phyloP scores from a whole-genome alignment of 2,329 filamentous ascomycete species.

The Aspergillus aculeatus region DNA sequence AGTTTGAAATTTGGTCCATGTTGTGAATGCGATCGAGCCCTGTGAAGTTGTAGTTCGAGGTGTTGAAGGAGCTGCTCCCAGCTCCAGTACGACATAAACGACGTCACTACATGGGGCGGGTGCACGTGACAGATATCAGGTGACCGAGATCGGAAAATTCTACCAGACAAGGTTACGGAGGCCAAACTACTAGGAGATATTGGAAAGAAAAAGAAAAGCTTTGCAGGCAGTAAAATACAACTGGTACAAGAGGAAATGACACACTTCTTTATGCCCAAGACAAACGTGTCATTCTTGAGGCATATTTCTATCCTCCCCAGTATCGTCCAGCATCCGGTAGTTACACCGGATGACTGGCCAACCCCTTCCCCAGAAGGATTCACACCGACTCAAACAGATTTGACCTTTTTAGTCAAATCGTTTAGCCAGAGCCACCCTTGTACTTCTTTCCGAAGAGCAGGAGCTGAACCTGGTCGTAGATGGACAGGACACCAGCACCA shows the following conservation, averaged over 20 bases:
- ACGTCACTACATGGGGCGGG: neutral
- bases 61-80: neutral
- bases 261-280: constrained; percentile 48
- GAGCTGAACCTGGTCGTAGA: constrained; percentile 99
- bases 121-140: neutral
- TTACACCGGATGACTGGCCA: constrained; percentile 28
- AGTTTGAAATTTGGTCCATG: neutral
- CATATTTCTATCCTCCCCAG: constrained; percentile 44
- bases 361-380: constrained; percentile 27
- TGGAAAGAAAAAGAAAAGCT: constrained; percentile 39
- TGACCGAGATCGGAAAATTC: neutral
- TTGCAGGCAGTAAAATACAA: constrained; percentile 52
- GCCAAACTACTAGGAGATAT: neutral
- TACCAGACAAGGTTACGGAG: neutral
- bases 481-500: constrained; percentile 99
- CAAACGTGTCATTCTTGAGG: constrained; percentile 39
- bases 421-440: constrained; percentile 36
- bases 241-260: constrained; percentile 45
- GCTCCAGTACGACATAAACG: neutral
- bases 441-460: constrained; percentile 99
- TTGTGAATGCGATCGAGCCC: no score
- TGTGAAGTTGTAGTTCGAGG: no score
- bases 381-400: constrained; percentile 18
- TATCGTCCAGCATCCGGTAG: constrained; percentile 28
- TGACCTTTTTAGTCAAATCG: constrained; percentile 19